Evolutionary conservation across 2,329 filamentous ascomycete species (phyloP), one percentile per base, ranked within the genome.

Genomic region (Penicillium sumatraense): DNA sequence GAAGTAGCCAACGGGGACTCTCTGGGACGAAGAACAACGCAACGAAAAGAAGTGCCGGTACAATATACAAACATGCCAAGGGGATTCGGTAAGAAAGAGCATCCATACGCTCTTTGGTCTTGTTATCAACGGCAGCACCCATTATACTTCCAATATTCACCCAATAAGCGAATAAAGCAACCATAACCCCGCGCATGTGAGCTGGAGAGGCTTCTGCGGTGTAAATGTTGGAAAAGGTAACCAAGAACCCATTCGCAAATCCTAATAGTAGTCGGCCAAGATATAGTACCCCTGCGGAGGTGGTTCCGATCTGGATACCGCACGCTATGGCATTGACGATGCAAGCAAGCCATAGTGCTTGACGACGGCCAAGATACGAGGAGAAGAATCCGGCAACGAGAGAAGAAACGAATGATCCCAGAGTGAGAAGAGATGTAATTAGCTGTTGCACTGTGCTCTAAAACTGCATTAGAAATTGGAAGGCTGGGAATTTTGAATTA

Each of bases 401-500:
- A 1, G 80, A 80, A 5, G 78, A 81, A 14, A 82, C 51, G 59
- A 83, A 82, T 2, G 79, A 77, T 1, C 81, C 81, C 2, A 83
- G 70, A 7, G 78, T 82, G 24, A 83, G 69, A 13, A 83, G 71
- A 1, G 79, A 82, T n/a, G 76, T 76, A 59, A 83, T 82, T 2
- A 83, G 73, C 58, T 80, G 78, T 57, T 83, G 80, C n/a, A 81
- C 79, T 0, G 77, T 81, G 16, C 75, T 75, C 72, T 80, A 9
- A 11, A 14, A 2, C 24, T 14, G n/a, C 9, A 11, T 20, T 31
- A 13, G 20, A 11, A n/a, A 14, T 49, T 20, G 27, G 5, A 16
- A 24, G 5, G 3, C 20, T 16, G n/a, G 14, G 14, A 38, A 10
- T 10, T 6, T 10, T 20, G 10, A 29, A 20, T 31, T 8, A 53